Evolutionary conservation across 2,329 filamentous ascomycete species (phyloP).

Genomic region (Alternaria rosae): DNA sequence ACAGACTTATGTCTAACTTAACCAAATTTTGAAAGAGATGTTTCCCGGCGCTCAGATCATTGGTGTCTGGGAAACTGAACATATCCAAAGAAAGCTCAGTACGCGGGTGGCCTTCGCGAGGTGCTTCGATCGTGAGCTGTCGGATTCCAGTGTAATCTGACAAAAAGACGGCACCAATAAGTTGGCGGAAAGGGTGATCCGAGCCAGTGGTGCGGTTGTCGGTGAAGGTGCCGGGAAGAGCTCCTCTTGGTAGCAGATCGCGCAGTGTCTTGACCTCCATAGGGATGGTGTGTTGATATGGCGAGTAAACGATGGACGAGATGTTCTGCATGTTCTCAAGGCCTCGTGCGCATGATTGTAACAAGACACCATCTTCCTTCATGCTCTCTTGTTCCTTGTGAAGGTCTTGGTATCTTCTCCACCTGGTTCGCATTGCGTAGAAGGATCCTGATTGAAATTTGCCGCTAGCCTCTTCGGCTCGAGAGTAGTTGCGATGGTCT

Average conservation of each 20-base stretch:
- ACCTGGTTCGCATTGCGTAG: conserved; percentile 27
- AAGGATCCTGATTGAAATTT: conserved; percentile 14
- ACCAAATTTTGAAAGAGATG: conserved; percentile 32
- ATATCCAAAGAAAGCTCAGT: conserved; percentile 25
- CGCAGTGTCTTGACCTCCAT: conserved; percentile 26
- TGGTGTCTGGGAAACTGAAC: conserved; percentile 25
- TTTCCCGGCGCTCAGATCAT: conserved; percentile 27
- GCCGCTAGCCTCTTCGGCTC: conserved; percentile 3
- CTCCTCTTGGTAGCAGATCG: conserved; percentile 30
- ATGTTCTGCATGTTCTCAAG: conserved; percentile 37
- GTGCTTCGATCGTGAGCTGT: conserved; percentile 23
- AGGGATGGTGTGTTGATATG: conserved; percentile 29
- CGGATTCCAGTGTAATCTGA: conserved; percentile 31
- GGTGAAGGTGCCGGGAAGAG: neutral
- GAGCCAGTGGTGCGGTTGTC: neutral
- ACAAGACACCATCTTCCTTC: conserved; percentile 27
- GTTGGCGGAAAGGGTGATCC: conserved; percentile 36
- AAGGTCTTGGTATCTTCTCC: conserved; percentile 32
- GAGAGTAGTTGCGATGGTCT: conserved; percentile 15
- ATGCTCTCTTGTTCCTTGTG: conserved; percentile 40
- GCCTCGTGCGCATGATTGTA: conserved; percentile 32
- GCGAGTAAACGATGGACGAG: conserved; percentile 35
- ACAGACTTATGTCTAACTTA: conserved; percentile 27
- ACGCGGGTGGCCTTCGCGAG: neutral
- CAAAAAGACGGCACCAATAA: conserved; percentile 36